Evolutionary conservation across 768 basidiomycete genomes (phyloP).

Genomic region (Pleurotus tuoliensis): DNA sequence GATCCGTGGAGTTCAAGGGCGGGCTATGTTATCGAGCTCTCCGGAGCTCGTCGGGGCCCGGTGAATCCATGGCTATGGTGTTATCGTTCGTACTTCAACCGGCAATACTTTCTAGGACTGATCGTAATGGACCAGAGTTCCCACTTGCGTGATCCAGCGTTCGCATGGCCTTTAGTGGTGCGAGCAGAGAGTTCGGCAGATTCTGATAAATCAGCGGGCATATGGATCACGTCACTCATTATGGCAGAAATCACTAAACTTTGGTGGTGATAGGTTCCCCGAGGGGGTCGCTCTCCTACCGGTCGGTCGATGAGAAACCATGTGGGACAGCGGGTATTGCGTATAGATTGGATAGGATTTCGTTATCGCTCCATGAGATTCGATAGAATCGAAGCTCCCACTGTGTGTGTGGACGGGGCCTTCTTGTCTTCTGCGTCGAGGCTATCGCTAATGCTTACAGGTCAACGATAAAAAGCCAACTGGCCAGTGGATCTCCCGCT

Average conservation of each 20-base stretch:
- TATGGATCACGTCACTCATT: too few species aligned
- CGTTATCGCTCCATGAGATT: slow-evolving; percentile 8
- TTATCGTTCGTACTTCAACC: too few species aligned
- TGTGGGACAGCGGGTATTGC: slow-evolving; percentile 6
- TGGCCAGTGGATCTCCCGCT: neutral
- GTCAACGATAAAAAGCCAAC: neutral
- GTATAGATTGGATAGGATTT: slow-evolving; percentile 3
- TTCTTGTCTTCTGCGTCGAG: slow-evolving; percentile 6
- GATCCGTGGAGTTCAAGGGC: too few species aligned
- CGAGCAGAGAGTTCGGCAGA: too few species aligned
- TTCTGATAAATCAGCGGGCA: too few species aligned
- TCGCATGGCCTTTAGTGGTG: neutral
- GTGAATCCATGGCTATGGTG: too few species aligned
- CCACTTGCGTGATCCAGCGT: neutral
- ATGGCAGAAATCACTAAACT: too few species aligned
- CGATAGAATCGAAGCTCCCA: slow-evolving; percentile 7
- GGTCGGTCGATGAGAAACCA: neutral
- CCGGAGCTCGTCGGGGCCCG: too few species aligned
- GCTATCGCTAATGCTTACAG: neutral
- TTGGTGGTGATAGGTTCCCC: too few species aligned
- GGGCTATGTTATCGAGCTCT: too few species aligned
- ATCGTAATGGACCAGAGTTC: neutral
- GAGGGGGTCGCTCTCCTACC: neutral
- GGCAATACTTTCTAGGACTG: neutral
- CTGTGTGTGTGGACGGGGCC: slow-evolving; percentile 1